Base-by-base conservation (phyloP, 1,139 yeast genomes). In the Geotrichum restrictum region DNA sequence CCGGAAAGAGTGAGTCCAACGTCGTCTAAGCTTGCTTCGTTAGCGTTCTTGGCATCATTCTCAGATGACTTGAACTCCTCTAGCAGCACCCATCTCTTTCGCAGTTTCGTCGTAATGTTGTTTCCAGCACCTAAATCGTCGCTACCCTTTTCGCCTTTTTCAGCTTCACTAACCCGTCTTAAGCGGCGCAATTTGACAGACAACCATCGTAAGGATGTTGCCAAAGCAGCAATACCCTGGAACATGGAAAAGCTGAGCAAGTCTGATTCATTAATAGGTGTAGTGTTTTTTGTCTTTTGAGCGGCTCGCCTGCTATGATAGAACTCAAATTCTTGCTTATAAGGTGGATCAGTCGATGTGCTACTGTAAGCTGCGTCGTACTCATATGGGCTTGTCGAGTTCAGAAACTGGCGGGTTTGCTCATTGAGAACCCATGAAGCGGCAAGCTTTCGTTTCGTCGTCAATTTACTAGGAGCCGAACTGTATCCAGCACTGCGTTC, bases 51-150 rank as follows among this genome's bases (percentile, higher is more conserved):
- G 42, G 44, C 54, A n/a, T 40, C 45, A 7, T 53, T 53, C 21
- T 58, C 57, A 32, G 60, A 57, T 3, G 60, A 40, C 27, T 40
- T 48, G 13, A 51, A 14, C 14, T 51, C 63, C 45, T 65, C 68
- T 37, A 63, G 54, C 8, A 65, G 57, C 7, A 67, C 62, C 69
- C 69, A 65, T n/a, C 68, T 52, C 48, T 63, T 65, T 51, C 62
- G 58, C 38, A 65, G 57, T 36, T 37, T 40, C 3, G 52, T 52
- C 13, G 52, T 32, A 4, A 52, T 13, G 24, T 32, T 41, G 18
- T 18, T 37, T 3, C 22, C 27, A 36, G 39, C 21, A 6, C 40
- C 13, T 8, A 14, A 27, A 13, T 48, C 52, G 7, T 24, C 29
- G 29, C 29, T 8, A 24, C 5, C n/a, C n/a, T n/a, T n/a, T 11